Base-by-base conservation (phyloP, 2,329 filamentous ascomycete genomes). In the Sarocladiaceae sp. region DNA sequence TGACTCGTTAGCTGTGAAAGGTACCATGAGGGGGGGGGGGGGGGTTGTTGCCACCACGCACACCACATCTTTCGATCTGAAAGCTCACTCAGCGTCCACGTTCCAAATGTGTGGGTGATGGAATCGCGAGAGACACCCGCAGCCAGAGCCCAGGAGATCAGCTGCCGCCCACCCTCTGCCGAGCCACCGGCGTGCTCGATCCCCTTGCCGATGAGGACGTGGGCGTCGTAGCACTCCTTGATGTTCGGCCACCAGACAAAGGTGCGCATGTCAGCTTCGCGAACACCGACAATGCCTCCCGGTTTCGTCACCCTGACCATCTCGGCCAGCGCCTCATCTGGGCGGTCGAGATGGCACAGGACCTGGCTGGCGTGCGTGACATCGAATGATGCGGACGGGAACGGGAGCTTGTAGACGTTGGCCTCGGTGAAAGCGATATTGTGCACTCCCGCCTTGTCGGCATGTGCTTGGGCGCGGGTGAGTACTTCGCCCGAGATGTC, bases 311-410 rank as follows among this genome's bases (percentile, higher is more conserved):
- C 65, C 1, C 70, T 59, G 3, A 64, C 50, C 59, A 71, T 67
- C 54, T 72, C 68, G 6, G 46, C 44, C 29, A 70, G 47, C 1
- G 67, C 65, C 2, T 53, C 44, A 1, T 58, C 51, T 0, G 60
- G 62, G 6, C 55, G 52, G 7, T 61, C 55, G 12, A 73, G 50
- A 45, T 73, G 68, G 4, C 60, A 60, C 12, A 73, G 58, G 2
- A 72, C 55, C 50, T 72, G 68, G n/a, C 62, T 63, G 20, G 57
- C 58, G 50, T 63, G 70, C 16, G 69, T 61, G 3, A 72, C 51
- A 48, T 73, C 67, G 45, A 73, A 72, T 0, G 53, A 51, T 5
- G 53, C 54, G 46, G 72, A 64, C 1, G 56, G 37, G 19, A 65
- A 72, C 0, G 65, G 58, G 0, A 73, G 61, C 11, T 56, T 44